Base-by-base conservation (phyloP, 345 rosid genomes). In the Turnera subulata region DNA sequence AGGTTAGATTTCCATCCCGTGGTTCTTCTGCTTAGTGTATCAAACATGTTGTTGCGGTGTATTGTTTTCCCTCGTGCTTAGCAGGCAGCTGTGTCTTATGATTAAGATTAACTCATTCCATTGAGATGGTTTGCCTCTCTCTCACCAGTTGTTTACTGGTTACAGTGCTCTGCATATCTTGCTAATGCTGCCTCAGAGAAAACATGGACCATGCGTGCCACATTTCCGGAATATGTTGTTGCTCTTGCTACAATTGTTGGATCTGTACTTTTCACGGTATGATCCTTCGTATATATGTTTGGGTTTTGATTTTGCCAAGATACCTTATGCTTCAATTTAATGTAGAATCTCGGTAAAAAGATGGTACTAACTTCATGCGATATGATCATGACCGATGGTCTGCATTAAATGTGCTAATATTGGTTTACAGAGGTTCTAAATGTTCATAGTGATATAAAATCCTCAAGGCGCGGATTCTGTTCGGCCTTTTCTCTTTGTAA, bases 241-340 rank as follows among this genome's bases (percentile, higher is more conserved):
- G 98, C 98, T 76, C 93, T 92, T 53, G 89, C 96, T 51, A 92
- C 98, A 22, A 81, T 92, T 55, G 96, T 84, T 62, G 98, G 98
- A 56, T 92, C 98, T 39, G 96, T 92, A 38, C 98, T 92, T 68
- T 92, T 92, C 73, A 61, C 95, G 79, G 96, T 89, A 84, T 61
- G 76, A 25, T 19, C 45, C 46, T 68, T 53, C 29, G 46, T 66
- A 20, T 60, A 43, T 46, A 57, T 33, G 32, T 37, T 64, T 20
- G 16, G 17, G 49, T 35, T 53, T 37, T 24, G 14, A 4, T 43
- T 53, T 23, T 46, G 22, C 15, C 51, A 12, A 22, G 35, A 39
- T 46, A 53, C 25, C 15, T 19, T 47, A 10, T 32, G 14, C 12
- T 13, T 42, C 14, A 42, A 11, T 42, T 42, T 42, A 8, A 6